Evolutionary conservation across 495 filamentous ascomycete species (phyloP), one percentile per base, ranked within the genome.

Genomic region (Penicillium longicatenatum): DNA sequence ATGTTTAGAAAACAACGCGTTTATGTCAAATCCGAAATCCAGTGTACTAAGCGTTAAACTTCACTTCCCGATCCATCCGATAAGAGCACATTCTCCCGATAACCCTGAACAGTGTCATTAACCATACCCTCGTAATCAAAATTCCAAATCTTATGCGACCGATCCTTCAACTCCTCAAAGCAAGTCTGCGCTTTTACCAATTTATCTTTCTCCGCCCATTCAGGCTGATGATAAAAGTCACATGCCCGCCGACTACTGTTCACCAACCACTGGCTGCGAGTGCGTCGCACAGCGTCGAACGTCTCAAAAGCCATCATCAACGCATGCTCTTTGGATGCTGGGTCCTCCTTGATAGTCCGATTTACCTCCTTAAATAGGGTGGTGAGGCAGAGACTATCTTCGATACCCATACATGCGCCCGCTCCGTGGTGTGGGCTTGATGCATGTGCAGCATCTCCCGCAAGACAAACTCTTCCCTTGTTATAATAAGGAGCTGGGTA

Each of bases 391-490:
- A 22, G 19, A 1, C 9, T 26, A 35, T 50, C 48, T 12, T 50
- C 48, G 14, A 50, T 59, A 2, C 73, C 73, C 26, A 61, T 69
- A 46, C 76, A 65, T 0, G 76, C 78, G 0, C 78, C 75, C 1
- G 65, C 70, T 17, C 78, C 76, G n/a, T 74, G 71, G 51, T 72
- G 67, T 22, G 76, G 76, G n/a, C 55, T 66, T 5, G 66, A 59
- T 12, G 74, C 78, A 54, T 81, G 78, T 0, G 77, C 77, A 8
- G 77, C 72, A 50, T 80, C 77, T 0, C 77, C 77, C 2, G 58
- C 69, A 4, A 80, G 33, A 45, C 67, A 71, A 4, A 74, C 45
- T 0, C 64, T 43, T 10, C 68, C 70, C 10, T 35, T 22, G 12
- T 33, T 46, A 56, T 73, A 80, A 11, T 62, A 66, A 2, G 71